Conservation (phyloP, 305 asterid species). For the Rubia tinctorum region DNA sequence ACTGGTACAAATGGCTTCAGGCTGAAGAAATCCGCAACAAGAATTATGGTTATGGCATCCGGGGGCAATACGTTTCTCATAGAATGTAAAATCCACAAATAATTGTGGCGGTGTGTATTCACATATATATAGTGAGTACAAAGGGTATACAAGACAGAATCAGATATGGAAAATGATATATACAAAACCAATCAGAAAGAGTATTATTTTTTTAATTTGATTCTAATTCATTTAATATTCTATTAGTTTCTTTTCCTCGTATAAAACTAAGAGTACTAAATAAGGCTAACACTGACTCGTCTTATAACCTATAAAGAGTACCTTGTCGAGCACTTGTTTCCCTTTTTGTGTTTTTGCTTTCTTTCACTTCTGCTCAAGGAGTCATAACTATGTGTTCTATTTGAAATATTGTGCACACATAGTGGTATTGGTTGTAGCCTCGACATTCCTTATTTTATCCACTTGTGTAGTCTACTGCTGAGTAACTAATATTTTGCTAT, state of each 20-base stretch:
- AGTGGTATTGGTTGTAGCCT: background rate
- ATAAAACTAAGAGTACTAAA: background rate
- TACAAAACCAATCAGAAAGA: too few species aligned
- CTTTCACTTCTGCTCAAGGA: background rate
- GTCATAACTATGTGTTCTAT: background rate
- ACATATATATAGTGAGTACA: too few species aligned
- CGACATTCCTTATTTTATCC: background rate
- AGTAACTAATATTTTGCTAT: background rate
- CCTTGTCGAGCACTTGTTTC: background rate
- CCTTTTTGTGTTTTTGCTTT: background rate
- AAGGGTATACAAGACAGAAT: too few species aligned
- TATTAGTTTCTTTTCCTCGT: too few species aligned
- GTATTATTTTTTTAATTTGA: too few species aligned
- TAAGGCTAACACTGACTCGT: background rate
- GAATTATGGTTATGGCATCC: constrained; percentile 19
- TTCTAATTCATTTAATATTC: too few species aligned
- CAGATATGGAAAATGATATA: too few species aligned
- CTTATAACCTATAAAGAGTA: background rate
- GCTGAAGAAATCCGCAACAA: constrained; percentile 34
- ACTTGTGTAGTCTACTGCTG: background rate
- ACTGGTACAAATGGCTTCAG: constrained; percentile 83
- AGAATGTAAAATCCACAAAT: too few species aligned
- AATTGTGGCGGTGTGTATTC: too few species aligned
- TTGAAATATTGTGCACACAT: background rate
- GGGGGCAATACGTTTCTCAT: background rate